These are phyloP conservation scores for Dipodascus geniculatus DNA, from an alignment of 805 yeast genomes.

Conservation along the genomic window DNA sequence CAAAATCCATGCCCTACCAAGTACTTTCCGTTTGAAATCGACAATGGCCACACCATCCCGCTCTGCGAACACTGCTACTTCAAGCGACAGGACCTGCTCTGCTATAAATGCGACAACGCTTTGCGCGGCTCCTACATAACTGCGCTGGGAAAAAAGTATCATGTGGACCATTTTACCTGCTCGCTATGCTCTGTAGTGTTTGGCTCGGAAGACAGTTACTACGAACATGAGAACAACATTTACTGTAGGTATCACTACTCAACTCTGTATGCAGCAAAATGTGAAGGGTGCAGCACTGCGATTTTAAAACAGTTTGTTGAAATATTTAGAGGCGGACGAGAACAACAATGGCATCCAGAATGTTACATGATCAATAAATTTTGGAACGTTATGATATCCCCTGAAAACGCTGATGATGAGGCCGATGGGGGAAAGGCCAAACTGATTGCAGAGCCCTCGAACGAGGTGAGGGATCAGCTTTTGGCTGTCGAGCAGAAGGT, in stretches of 20 bases:
- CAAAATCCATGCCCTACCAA: slow-evolving; percentile 69
- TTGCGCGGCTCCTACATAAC: slow-evolving; percentile 88
- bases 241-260: slow-evolving; percentile 91
- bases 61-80: slow-evolving; percentile 92
- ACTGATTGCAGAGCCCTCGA: neutral
- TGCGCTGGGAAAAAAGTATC: slow-evolving; percentile 84
- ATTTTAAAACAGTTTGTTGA: slow-evolving; percentile 92
- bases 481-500: slow-evolving; percentile 45
- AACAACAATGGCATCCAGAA: slow-evolving; percentile 98
- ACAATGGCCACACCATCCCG: slow-evolving; percentile 35
- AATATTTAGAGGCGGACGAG: slow-evolving; percentile 77
- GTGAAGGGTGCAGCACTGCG: slow-evolving; percentile 89
- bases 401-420: slow-evolving; percentile 8
- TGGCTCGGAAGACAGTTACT: slow-evolving; percentile 84
- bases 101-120: slow-evolving; percentile 75
- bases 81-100: slow-evolving; percentile 71
- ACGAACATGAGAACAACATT: slow-evolving; percentile 70
- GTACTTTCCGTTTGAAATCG: slow-evolving; percentile 59
- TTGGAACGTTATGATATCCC: slow-evolving; percentile 71
- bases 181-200: slow-evolving; percentile 75
- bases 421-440: neutral
- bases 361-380: slow-evolving; percentile 96
- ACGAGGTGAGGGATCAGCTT: slow-evolving; percentile 3
- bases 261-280: slow-evolving; percentile 67
- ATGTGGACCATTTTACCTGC: slow-evolving; percentile 91